Evolutionary conservation across 352 stramenopile species (phyloP), one percentile per base, ranked within the genome.

Genomic region (Phytophthora idaei): DNA sequence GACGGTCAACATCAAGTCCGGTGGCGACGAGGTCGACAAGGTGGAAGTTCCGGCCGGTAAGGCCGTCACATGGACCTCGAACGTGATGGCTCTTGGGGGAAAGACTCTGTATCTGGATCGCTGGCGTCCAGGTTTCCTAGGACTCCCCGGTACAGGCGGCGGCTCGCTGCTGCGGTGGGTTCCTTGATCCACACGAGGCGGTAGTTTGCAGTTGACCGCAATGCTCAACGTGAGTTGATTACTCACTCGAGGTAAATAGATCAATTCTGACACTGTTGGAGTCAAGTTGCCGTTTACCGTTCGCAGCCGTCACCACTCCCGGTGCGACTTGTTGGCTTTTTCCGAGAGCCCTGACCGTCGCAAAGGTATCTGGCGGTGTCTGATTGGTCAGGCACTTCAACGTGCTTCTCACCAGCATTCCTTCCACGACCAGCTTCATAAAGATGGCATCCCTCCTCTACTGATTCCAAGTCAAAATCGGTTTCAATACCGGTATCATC

Each of bases 141-240:
- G 21, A 4, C 29, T 78, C 3, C 65, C 68, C 11, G 68, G 64
- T 28, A 71, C 71, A 2, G 65, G 64, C n/a, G 71, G 71, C 2
- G 71, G 68, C 2, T 77, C 71, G 21, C 39, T 79, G 7, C 25
- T 73, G 45, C 54, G 74, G 14, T 79, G 21, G 68, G 27, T 79
- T 3, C 58, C 68, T 41, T 63, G 56, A 25, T 60, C 64, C 0
- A 62, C 55, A 5, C 53, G 61, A n/a, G 44, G 60, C 37, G 64
- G 69, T 14, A 53, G 50, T n/a, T 51, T 73, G 9, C 14, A 69
- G 39, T 52, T 64, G 3, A 73, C 37, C 6, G 52, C 34, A 37
- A 65, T 50, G 64, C 10, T 72, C 34, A 68, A 68, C 52, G 58
- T 48, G 12, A 68, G 50, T 54, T 72, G 55, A 45, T 37, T 32